Base-by-base conservation (phyloP, 164 flowering plant genomes). In the Platanus orientalis region DNA sequence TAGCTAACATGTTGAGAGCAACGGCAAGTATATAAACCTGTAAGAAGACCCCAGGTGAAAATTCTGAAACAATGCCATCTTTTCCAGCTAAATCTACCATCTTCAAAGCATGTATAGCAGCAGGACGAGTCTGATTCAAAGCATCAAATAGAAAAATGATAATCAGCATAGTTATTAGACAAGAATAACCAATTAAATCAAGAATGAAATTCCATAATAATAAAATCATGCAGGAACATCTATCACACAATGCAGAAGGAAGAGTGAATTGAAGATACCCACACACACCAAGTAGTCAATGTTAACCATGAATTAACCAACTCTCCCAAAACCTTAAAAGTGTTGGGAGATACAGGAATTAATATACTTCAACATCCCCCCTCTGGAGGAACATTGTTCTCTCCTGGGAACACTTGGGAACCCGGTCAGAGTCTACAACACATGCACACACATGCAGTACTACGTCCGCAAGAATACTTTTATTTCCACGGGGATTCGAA, bases 31-130 rank as follows among this genome's bases (percentile, higher is more conserved):
- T 27, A 57, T 21, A 64, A 63, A 93, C 99, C 97, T 94, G 99
- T 70, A 94, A 57, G 73, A 89, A 94, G 59, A 94, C 96, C 30
- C 99, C 99, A 58, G 97, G 96, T 48, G 96, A 83, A 58, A 54
- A 77, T 67, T 86, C 90, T 2, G 97, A 88, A 52, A 79, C 73
- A 69, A 91, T 60, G 42, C 96, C 96, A 71, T 80, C 87, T 68
- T 73, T 83, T 58, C 99, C 98, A 68, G 81, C 84, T 68, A 94
- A 81, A 76, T 77, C 92, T 60, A 80, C 96, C 73, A 57, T 70
- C 80, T 75, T 75, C 71, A 94, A 54, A 74, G 77, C 68, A 53
- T 62, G 75, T 39, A 86, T 78, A 34, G 71, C 97, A 63, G 92
- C 95, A 49, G 90, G 80, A 65, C 96, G 99, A 54, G 93, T 57